Base-by-base conservation (phyloP, 2,329 filamentous ascomycete species). In the Neophaeococcomyces aloes region DNA sequence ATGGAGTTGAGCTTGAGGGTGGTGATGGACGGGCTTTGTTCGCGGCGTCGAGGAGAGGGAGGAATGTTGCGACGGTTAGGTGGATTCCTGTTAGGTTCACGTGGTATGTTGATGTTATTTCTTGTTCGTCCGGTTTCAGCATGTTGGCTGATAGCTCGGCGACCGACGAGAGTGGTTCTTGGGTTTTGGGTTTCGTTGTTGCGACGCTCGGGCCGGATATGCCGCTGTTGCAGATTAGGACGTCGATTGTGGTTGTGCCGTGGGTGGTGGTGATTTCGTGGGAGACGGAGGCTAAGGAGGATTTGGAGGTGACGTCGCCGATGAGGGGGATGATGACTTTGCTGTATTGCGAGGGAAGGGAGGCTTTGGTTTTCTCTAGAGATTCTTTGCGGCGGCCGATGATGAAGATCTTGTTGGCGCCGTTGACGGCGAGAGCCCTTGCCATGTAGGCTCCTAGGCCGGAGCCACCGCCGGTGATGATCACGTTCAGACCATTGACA, bases 401-500 rank as follows among this genome's bases (percentile, higher is more conserved):
- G 42, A 75, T 70, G 57, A 73, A 74, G 38, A 75, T 66, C 46
- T 67, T 72, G 34, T 63, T 61, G 4, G 71, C 71, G 5, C 71
- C 69, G 34, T 72, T 72, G 14, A 62, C 58, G 13, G 57, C 63
- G 1, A 69, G 58, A 0, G 67, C 61, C 34, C 60, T 57, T 4
- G 68, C 64, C 48, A 67, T 67, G 46, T 63, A 65, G 1, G 64
- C 57, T 3, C 67, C 67, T 8, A 70, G 47, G 15, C 61, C 62
- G 35, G 61, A 68, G 31, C 71, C 72, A 33, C 71, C 71, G 27
- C 72, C 72, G 1, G 71, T 76, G 34, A 76, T 59, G 42, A 74
- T 66, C 18, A 62, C 69, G 2, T 75, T 68, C 21, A 71, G 61
- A 36, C 65, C 70, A 40, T 72, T 62, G 49, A 74, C 68, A 8